These are phyloP conservation scores for Penicillium fimorum DNA, from an alignment of 495 filamentous ascomycete genomes.

Conservation along the genomic window DNA sequence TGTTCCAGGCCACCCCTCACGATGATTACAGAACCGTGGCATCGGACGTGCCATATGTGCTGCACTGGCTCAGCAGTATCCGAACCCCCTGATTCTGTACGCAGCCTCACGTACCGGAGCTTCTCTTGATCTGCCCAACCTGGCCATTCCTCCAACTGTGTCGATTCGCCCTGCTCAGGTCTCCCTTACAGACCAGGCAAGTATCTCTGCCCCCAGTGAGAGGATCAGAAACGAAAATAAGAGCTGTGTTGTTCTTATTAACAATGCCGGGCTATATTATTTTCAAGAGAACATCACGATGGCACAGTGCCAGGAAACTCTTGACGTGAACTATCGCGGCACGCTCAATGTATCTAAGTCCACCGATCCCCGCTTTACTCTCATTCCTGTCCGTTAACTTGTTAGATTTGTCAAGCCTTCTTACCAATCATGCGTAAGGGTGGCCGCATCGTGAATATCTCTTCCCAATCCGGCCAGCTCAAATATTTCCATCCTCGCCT, in stretches of 20 bases:
- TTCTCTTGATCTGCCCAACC: background rate
- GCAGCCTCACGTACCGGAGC: background rate
- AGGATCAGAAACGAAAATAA: conserved; percentile 3
- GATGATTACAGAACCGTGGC: conserved; percentile 1
- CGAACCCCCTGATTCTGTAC: background rate
- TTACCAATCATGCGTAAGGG: conserved; percentile 12
- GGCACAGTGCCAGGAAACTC: conserved; percentile 1
- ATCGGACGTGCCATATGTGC: conserved; percentile 5
- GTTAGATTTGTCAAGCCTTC: background rate
- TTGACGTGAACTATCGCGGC: conserved; percentile 5
- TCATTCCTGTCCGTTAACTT: background rate
- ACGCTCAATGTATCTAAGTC: background rate
- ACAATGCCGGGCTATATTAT: conserved; percentile 6
- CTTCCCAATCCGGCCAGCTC: conserved; percentile 20
- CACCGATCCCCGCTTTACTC: conserved; percentile 9
- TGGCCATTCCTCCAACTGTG: background rate
- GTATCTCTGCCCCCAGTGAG: background rate
- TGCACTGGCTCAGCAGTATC: background rate
- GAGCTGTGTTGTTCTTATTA: conserved; percentile 2
- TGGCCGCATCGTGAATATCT: conserved; percentile 34
- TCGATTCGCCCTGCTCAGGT: background rate
- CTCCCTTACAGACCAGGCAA: conserved; percentile 2
- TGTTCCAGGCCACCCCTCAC: conserved; percentile 16
- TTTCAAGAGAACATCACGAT: conserved; percentile 2
- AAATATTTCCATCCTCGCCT: conserved; percentile 14